These are phyloP conservation scores for Colletotrichum sublineola DNA, from an alignment of 2,329 filamentous ascomycete genomes.

Conservation along the genomic window DNA sequence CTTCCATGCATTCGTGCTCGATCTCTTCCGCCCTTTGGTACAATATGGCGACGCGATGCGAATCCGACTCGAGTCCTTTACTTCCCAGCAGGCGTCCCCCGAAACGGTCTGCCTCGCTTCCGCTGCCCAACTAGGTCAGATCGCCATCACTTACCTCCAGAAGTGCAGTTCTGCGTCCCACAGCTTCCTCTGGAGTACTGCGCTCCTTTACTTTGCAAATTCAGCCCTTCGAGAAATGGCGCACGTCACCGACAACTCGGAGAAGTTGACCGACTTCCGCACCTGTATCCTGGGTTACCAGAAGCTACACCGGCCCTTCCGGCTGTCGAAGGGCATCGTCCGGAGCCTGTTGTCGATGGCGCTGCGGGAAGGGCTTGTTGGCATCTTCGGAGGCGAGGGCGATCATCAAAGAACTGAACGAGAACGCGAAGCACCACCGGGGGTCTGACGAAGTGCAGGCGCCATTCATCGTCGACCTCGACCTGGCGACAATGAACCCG, in stretches of 20 bases:
- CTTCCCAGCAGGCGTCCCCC: constrained; percentile 21
- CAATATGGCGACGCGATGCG: constrained; percentile 16
- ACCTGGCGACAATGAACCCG: constrained; percentile 8
- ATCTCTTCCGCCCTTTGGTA: constrained; percentile 25
- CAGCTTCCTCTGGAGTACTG: constrained; percentile 28
- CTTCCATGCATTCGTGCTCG: constrained; percentile 17
- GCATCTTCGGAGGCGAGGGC: constrained; percentile 21
- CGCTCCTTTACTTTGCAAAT: constrained; percentile 25
- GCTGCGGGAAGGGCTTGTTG: constrained; percentile 10
- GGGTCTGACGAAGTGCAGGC: neutral
- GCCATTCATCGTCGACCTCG: constrained; percentile 21
- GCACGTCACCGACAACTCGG: neutral
- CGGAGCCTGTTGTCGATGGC: constrained; percentile 20
- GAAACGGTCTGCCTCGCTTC: constrained; percentile 17
- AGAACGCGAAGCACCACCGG: constrained; percentile 23
- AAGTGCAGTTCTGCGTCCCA: constrained; percentile 4
- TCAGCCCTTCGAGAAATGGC: neutral
- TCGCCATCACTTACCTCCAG: constrained; percentile 10
- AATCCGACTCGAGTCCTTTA: constrained; percentile 13
- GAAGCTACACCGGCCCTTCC: constrained; percentile 17
- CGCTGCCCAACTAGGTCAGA: neutral
- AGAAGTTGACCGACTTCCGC: constrained; percentile 8
- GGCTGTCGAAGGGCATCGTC: constrained; percentile 6
- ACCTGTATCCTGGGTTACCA: constrained; percentile 25
- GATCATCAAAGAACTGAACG: constrained; percentile 17